Evolutionary conservation across 2,329 filamentous ascomycete species (phyloP).

Genomic region (Sclerotinia subarctica): DNA sequence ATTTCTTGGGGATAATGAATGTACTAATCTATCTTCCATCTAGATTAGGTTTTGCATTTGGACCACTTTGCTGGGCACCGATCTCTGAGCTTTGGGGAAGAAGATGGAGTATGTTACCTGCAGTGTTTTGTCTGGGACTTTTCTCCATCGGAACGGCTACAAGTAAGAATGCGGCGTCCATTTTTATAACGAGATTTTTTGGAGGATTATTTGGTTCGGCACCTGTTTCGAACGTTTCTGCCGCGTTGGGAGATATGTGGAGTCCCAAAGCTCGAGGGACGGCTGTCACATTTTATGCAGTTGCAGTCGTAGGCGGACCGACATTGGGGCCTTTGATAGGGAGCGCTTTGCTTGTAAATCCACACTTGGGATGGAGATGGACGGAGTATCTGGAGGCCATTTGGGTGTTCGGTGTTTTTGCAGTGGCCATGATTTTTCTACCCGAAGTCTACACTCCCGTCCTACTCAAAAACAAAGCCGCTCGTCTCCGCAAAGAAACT

Average conservation of each 20-base stretch:
- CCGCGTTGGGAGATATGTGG: conserved; percentile 61
- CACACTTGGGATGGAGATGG: conserved; percentile 43
- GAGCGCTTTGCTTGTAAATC: conserved; percentile 32
- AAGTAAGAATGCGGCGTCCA: conserved; percentile 53
- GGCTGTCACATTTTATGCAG: conserved; percentile 62
- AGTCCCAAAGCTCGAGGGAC: conserved; percentile 50
- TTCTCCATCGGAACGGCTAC: conserved; percentile 62
- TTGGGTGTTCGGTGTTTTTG: conserved; percentile 44
- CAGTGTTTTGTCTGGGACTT: conserved; percentile 54
- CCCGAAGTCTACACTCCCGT: conserved; percentile 48
- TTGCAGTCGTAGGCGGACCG: conserved; percentile 33
- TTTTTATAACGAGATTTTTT: conserved; percentile 66
- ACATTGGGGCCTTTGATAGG: conserved; percentile 40
- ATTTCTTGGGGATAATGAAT: background rate
- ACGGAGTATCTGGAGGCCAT: conserved; percentile 42
- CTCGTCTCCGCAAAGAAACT: conserved; percentile 38
- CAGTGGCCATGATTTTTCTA: conserved; percentile 42
- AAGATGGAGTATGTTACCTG: conserved; percentile 56
- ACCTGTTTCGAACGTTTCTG: conserved; percentile 59
- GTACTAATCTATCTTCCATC: conserved; percentile 1
- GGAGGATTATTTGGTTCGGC: conserved; percentile 60
- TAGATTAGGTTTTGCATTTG: conserved; percentile 47
- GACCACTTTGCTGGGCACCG: conserved; percentile 60
- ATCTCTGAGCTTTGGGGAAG: conserved; percentile 60
- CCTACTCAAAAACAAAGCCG: conserved; percentile 42